Conservation (phyloP, 164 flowering plant species). For the Kalanchoe fedtschenkoi region DNA sequence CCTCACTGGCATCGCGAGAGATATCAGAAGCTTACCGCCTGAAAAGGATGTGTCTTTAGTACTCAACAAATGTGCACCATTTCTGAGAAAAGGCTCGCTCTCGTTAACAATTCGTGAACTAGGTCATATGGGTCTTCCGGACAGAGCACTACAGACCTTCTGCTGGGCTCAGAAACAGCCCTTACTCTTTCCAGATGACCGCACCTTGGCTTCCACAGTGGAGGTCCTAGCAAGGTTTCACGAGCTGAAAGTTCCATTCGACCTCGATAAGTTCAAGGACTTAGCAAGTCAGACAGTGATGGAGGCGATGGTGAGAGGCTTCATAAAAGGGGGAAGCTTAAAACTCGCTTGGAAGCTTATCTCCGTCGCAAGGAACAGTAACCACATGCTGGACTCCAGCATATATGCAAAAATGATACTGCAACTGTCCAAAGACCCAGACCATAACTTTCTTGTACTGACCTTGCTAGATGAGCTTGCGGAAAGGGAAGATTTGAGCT, state of each 20-base stretch:
- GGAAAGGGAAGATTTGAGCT: slow-evolving; percentile 55
- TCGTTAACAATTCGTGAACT: slow-evolving; percentile 78
- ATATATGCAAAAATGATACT: slow-evolving; percentile 65
- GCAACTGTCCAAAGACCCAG: slow-evolving; percentile 74
- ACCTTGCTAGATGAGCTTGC: slow-evolving; percentile 62
- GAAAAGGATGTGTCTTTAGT: slow-evolving; percentile 43
- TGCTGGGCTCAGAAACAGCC: slow-evolving; percentile 78
- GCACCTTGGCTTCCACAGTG: slow-evolving; percentile 63
- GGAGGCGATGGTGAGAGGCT: slow-evolving; percentile 76
- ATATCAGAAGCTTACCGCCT: slow-evolving; percentile 46
- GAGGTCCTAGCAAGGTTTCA: slow-evolving; percentile 61
- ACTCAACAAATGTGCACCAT: slow-evolving; percentile 42
- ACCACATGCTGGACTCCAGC: slow-evolving; percentile 51
- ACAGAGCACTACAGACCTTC: slow-evolving; percentile 64
- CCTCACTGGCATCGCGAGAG: slow-evolving; percentile 54
- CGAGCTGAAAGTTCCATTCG: slow-evolving; percentile 45
- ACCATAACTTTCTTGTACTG: slow-evolving; percentile 33
- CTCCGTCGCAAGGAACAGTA: slow-evolving; percentile 32
- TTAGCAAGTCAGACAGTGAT: slow-evolving; percentile 55
- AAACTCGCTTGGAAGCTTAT: slow-evolving; percentile 61
- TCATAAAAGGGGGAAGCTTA: slow-evolving; percentile 63
- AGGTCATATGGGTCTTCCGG: slow-evolving; percentile 83
- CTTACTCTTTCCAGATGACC: slow-evolving; percentile 72
- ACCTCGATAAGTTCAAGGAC: slow-evolving; percentile 36
- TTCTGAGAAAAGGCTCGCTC: slow-evolving; percentile 71